Evolutionary conservation across 805 yeast species (phyloP).

Genomic region (Ogataea kodamae): DNA sequence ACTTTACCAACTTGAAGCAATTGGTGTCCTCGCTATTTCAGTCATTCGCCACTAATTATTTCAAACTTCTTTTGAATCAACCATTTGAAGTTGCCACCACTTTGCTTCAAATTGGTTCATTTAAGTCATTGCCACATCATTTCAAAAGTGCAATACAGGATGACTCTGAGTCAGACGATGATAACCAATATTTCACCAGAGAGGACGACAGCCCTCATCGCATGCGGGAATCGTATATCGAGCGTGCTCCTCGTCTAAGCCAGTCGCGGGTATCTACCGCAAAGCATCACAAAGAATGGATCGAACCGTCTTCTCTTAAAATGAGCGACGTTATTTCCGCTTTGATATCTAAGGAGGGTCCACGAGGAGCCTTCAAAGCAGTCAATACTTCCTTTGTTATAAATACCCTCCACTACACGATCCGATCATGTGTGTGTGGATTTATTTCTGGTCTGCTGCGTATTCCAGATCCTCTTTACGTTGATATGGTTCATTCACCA

Average conservation of each 20-base stretch:
- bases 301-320: slow-evolving; percentile 57
- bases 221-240: slow-evolving; percentile 30
- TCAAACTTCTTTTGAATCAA: slow-evolving; percentile 67
- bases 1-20: slow-evolving; percentile 53
- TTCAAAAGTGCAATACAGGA: slow-evolving; percentile 20
- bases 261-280: slow-evolving; percentile 16
- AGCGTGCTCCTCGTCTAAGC: slow-evolving; percentile 19
- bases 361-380: slow-evolving; percentile 68
- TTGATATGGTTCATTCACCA: slow-evolving; percentile 76
- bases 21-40: slow-evolving; percentile 52
- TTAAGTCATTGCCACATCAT: slow-evolving; percentile 30
- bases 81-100: slow-evolving; percentile 85
- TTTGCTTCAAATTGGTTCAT: slow-evolving; percentile 75
- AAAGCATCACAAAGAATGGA: slow-evolving; percentile 6
- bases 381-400: slow-evolving; percentile 76
- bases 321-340: slow-evolving; percentile 64
- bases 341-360: slow-evolving; percentile 66
- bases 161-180: slow-evolving; percentile 38
- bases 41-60: slow-evolving; percentile 65
- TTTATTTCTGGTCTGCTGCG: slow-evolving; percentile 75
- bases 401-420: slow-evolving; percentile 67
- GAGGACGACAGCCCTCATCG: slow-evolving; percentile 23
- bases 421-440: slow-evolving; percentile 92
- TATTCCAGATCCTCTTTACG: slow-evolving; percentile 84
- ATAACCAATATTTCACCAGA: slow-evolving; percentile 23